These are phyloP conservation scores for Ophiocordyceps camponoti-floridani DNA, from an alignment of 2,329 filamentous ascomycete genomes.

Conservation along the genomic window DNA sequence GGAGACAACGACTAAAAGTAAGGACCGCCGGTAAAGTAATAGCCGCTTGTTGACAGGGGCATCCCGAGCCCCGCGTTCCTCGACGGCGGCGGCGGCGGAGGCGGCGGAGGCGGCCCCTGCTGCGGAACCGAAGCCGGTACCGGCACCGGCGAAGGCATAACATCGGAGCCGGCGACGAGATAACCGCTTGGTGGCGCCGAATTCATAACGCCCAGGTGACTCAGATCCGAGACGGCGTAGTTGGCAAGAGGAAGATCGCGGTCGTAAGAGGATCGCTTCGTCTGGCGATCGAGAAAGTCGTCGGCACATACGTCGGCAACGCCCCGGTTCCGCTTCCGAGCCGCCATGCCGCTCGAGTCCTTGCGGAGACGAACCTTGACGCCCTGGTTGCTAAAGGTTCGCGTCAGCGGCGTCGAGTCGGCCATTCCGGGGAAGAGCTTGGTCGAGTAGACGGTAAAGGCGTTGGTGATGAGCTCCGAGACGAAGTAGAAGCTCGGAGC, in stretches of 20 bases:
- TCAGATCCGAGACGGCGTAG: conserved; percentile 4
- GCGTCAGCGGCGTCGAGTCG: conserved; percentile 65
- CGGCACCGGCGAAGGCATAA: conserved; percentile 2
- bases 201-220: conserved; percentile 3
- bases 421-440: conserved; percentile 66
- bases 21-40: conserved; percentile 5
- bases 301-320: conserved; percentile 5
- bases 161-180: conserved; percentile 2
- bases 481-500: conserved; percentile 7
- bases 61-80: conserved; percentile 4
- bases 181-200: conserved; percentile 3
- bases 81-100: background rate
- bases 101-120: too few species aligned
- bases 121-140: too few species aligned
- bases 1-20: conserved; percentile 3
- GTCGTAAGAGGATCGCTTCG: conserved; percentile 7
- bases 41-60: conserved; percentile 4
- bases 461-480: conserved; percentile 26
- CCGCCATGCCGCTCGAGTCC: conserved; percentile 46
- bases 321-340: conserved; percentile 23
- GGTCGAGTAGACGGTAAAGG: conserved; percentile 45
- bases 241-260: conserved; percentile 5
- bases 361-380: conserved; percentile 70
- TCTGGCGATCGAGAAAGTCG: conserved; percentile 4
- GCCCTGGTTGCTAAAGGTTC: conserved; percentile 74